phyloP scores from a whole-genome alignment of 768 basidiomycete genomes.

The Lactarius indigo region DNA sequence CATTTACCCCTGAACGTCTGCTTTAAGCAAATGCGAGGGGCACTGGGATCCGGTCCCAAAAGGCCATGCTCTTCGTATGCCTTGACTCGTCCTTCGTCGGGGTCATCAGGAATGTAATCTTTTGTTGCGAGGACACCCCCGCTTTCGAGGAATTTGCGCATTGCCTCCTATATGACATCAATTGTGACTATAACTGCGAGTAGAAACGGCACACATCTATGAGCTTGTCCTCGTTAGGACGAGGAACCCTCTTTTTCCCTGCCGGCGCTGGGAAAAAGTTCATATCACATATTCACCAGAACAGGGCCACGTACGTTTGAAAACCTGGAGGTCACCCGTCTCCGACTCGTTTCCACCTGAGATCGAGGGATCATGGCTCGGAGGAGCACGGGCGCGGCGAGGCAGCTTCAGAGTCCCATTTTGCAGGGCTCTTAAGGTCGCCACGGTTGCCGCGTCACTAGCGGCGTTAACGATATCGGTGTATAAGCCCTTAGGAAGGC shows the following conservation, averaged over 20 bases:
- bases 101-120: too few species aligned
- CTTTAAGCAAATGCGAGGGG: background rate
- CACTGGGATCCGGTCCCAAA: background rate
- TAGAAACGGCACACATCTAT: too few species aligned
- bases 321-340: too few species aligned
- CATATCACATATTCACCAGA: background rate
- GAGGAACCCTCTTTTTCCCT: background rate
- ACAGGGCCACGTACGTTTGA: too few species aligned
- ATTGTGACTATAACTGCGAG: background rate
- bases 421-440: background rate
- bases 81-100: too few species aligned
- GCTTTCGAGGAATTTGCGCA: constrained; percentile 1
- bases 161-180: background rate
- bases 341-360: too few species aligned
- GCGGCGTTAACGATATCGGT: background rate
- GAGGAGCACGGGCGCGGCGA: too few species aligned
- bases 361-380: too few species aligned
- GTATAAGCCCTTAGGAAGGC: background rate
- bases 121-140: background rate
- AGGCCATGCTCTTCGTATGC: background rate
- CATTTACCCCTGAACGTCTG: too few species aligned
- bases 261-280: background rate
- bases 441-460: background rate
- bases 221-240: too few species aligned
- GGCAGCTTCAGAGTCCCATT: background rate